Evolutionary conservation across 2,329 filamentous ascomycete genomes (phyloP).

Genomic region (Cytospora chrysosperma): DNA sequence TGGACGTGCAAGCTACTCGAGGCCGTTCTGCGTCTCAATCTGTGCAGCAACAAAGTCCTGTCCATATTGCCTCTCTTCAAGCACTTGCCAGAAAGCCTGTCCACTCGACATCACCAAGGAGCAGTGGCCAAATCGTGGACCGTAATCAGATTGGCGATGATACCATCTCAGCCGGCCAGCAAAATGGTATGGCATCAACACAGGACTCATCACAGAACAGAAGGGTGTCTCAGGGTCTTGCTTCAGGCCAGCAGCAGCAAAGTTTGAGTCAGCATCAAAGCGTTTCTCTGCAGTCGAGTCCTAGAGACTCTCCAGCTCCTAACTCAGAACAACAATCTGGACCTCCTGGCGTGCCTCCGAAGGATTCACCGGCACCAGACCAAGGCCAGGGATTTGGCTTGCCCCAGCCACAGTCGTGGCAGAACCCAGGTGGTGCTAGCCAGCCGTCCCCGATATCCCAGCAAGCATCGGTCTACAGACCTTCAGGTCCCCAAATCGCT

Average conservation of each 20-base stretch:
- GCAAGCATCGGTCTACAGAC: slow-evolving; percentile 22
- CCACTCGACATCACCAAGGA: slow-evolving; percentile 10
- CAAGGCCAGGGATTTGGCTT: slow-evolving; percentile 10
- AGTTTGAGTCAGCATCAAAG: slow-evolving; percentile 8
- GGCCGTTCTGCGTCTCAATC: slow-evolving; percentile 16
- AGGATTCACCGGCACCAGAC: slow-evolving; percentile 7
- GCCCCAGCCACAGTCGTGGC: slow-evolving; percentile 3
- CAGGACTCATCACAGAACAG: slow-evolving; percentile 13
- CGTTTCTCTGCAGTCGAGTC: slow-evolving; percentile 17
- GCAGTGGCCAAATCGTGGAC: slow-evolving; percentile 11
- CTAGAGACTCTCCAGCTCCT: slow-evolving; percentile 17
- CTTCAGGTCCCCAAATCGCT: slow-evolving; percentile 15
- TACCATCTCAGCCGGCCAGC: slow-evolving; percentile 1
- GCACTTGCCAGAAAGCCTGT: slow-evolving; percentile 15
- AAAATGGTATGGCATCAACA: not conserved
- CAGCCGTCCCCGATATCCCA: slow-evolving; percentile 6
- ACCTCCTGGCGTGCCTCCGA: slow-evolving; percentile 19
- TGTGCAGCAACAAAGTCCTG: slow-evolving; percentile 9
- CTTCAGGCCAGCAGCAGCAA: slow-evolving; percentile 2
- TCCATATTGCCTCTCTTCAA: slow-evolving; percentile 24
- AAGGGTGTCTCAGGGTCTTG: slow-evolving; percentile 17
- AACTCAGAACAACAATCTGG: slow-evolving; percentile 14
- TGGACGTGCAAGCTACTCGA: slow-evolving; percentile 19
- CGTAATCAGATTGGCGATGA: not conserved
- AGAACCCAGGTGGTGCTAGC: not conserved